Conservation (phyloP, 2,329 filamentous ascomycete species). For the Huntiella abstrusa region DNA sequence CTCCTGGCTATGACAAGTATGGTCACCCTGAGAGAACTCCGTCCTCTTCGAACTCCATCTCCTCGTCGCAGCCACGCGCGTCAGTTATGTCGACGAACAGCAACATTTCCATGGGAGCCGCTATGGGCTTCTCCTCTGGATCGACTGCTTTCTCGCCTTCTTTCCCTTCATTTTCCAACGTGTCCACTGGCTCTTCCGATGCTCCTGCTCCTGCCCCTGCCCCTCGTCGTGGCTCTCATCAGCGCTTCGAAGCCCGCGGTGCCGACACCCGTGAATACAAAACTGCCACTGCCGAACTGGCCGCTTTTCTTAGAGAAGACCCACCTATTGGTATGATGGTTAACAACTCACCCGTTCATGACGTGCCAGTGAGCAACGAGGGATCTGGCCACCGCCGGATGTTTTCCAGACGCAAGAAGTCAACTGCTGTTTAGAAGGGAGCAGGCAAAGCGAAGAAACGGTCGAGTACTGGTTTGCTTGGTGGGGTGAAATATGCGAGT, state of each 20-base stretch:
- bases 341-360: neutral
- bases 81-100: conserved; percentile 3
- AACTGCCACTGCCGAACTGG: conserved; percentile 48
- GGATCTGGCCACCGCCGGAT: conserved; percentile 10
- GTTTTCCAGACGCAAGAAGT: conserved; percentile 11
- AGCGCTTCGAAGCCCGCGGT: conserved; percentile 37
- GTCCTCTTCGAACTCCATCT: conserved; percentile 11
- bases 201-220: conserved; percentile 18
- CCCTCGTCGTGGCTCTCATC: conserved; percentile 24
- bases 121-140: neutral
- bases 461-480: neutral
- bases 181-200: conserved; percentile 13
- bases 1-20: conserved; percentile 28
- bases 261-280: conserved; percentile 18
- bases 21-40: conserved; percentile 15
- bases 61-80: conserved; percentile 9
- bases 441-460: no score
- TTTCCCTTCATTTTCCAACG: conserved; percentile 13
- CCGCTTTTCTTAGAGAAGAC: conserved; percentile 52
- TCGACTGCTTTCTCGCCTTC: conserved; percentile 1
- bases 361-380: no score
- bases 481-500: neutral
- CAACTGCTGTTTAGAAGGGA: conserved; percentile 2
- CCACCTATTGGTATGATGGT: conserved; percentile 26
- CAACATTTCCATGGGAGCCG: neutral